Conservation (phyloP, 2,329 filamentous ascomycete genomes). For the Diaporthe sp. region DNA sequence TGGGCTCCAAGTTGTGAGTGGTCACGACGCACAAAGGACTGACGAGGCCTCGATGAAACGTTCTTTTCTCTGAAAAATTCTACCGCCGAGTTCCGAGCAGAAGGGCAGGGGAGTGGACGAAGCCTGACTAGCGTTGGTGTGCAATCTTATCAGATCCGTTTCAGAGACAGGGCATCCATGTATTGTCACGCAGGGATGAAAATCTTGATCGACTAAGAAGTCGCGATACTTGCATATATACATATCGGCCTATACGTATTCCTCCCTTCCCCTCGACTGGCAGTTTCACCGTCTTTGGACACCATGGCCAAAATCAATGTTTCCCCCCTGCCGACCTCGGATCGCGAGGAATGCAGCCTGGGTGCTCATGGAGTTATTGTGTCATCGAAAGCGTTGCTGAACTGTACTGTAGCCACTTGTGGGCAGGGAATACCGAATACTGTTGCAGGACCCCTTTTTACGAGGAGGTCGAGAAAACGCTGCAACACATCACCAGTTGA, state of each 20-base stretch:
- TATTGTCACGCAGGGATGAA: not conserved
- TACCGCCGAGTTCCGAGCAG: not conserved
- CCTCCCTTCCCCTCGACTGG: not conserved
- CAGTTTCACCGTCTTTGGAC: not conserved
- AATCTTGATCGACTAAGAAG: not conserved
- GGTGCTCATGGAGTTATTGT: not conserved
- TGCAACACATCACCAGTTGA: not conserved
- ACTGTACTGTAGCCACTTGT: not conserved
- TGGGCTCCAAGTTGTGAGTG: conserved; percentile 40
- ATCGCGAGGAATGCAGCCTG: not conserved
- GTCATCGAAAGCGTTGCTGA: not conserved
- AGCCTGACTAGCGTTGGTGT: not conserved
- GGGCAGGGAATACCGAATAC: not conserved
- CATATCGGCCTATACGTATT: not conserved
- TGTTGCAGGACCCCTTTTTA: not conserved
- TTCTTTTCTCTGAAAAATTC: not conserved
- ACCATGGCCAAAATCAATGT: not conserved
- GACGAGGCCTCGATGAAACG: not conserved
- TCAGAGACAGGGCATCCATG: not conserved
- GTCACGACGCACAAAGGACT: not conserved
- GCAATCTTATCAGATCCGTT: conserved; percentile 32
- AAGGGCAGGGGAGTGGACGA: no score
- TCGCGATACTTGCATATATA: not conserved
- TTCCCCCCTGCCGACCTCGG: not conserved
- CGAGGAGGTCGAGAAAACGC: not conserved